phyloP scores from a whole-genome alignment of 805 yeast genomes.

The Metschnikowia borealis region DNA sequence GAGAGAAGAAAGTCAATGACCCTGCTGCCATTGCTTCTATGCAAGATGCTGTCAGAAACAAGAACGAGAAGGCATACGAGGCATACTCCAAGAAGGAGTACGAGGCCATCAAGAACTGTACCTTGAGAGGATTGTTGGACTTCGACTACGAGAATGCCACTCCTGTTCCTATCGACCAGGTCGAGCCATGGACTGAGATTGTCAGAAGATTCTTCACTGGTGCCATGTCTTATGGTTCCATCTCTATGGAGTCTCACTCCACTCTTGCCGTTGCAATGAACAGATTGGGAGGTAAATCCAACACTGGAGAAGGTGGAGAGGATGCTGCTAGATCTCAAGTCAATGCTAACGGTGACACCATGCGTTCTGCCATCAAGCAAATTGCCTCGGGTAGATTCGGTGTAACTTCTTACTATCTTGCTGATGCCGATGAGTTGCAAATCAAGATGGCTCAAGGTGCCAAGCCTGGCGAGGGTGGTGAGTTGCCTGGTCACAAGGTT shows the following conservation, averaged over 20 bases:
- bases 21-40: slow-evolving; percentile 92
- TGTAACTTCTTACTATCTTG: slow-evolving; percentile 88
- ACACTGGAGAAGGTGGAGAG: slow-evolving; percentile 99
- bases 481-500: slow-evolving; percentile 92
- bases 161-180: slow-evolving; percentile 92
- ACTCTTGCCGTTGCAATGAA: slow-evolving; percentile 98
- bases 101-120: slow-evolving; percentile 89
- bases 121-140: slow-evolving; percentile 89
- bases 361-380: slow-evolving; percentile 98
- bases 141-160: slow-evolving; percentile 71
- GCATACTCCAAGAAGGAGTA: slow-evolving; percentile 85
- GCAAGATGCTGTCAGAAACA: slow-evolving; percentile 98
- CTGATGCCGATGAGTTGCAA: slow-evolving; percentile 96
- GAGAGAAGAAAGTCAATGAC: slow-evolving; percentile 90
- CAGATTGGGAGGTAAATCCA: slow-evolving; percentile 94
- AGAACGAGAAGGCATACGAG: slow-evolving; percentile 89
- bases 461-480: slow-evolving; percentile 99
- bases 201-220: slow-evolving; percentile 98
- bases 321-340: slow-evolving; percentile 85
- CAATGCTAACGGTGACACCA: slow-evolving; percentile 86
- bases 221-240: slow-evolving; percentile 99
- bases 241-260: slow-evolving; percentile 97
- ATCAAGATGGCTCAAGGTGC: slow-evolving; percentile 99
- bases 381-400: slow-evolving; percentile 98
- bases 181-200: slow-evolving; percentile 99